Conservation (phyloP, 2,329 filamentous ascomycete genomes). For the Curvularia sp. region DNA sequence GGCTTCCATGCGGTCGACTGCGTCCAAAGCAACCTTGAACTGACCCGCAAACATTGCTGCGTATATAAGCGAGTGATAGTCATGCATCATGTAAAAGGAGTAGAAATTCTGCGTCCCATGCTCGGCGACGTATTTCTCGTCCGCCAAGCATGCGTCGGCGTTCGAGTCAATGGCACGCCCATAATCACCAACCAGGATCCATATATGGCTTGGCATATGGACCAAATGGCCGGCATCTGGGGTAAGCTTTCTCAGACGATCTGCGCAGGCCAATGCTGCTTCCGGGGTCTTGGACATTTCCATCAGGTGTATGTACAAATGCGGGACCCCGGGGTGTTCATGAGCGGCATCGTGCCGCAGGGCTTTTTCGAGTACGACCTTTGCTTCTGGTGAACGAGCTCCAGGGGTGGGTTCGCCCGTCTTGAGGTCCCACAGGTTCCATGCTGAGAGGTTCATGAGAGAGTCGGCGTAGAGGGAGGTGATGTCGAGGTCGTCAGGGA, state of each 20-base stretch:
- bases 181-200: conserved; percentile 77
- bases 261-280: conserved; percentile 65
- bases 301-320: conserved; percentile 79
- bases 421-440: conserved; percentile 68
- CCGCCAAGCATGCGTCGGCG: conserved; percentile 69
- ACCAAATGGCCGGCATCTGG: conserved; percentile 74
- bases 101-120: conserved; percentile 75
- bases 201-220: conserved; percentile 81
- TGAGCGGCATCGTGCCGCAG: conserved; percentile 59
- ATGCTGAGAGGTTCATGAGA: conserved; percentile 70
- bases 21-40: conserved; percentile 67
- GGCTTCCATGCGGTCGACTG: conserved; percentile 65
- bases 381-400: conserved; percentile 66
- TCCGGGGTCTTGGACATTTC: conserved; percentile 77
- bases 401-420: conserved; percentile 64
- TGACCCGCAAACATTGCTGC: conserved; percentile 79
- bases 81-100: conserved; percentile 75
- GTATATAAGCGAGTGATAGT: conserved; percentile 79
- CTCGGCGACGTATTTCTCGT: conserved; percentile 69
- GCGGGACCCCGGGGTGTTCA: conserved; percentile 72
- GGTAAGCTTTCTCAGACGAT: conserved; percentile 68
- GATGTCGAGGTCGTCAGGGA: conserved; percentile 68
- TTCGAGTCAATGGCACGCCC: conserved; percentile 71
- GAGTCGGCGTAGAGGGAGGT: conserved; percentile 69
- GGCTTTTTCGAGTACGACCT: conserved; percentile 65